Evolutionary conservation across 2,329 filamentous ascomycete genomes (phyloP), one percentile per base, ranked within the genome.

Genomic region (Xylaria sp.): DNA sequence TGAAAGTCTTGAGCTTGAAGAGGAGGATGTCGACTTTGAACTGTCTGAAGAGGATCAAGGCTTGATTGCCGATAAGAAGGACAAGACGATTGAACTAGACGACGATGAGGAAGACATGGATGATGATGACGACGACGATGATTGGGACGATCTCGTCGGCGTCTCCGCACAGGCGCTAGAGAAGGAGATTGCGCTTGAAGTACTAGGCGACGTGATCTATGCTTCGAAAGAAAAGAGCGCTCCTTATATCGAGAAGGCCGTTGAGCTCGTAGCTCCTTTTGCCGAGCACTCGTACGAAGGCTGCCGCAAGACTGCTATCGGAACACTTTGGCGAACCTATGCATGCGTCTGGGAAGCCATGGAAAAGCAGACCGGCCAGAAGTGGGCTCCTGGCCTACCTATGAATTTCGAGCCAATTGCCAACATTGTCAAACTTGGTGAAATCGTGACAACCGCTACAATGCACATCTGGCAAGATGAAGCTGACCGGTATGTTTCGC

Each of bases 161-260:
- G 92, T 97, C 70, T 97, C 93, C 31, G 93, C 94, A 62, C 89
- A 97, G 64, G 93, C 95, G 28, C 88, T 97, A 76, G 96, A 98
- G 86, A 97, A 98, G 83, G 96, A 99, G 82, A 97, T 98, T 75
- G 95, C 96, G 44, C 89, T 97, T 53, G 96, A 99, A 80, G 94
- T 97, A 6, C 88, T 97, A 42, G 96, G 94, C 72, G 96, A 99
- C 78, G 89, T 99, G 70, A 91, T 98, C 76, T 93, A 89, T 79
- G 87, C 87, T 74, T 83, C 88, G 65, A 82, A 97, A 73, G 90
- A 93, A 5, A 77, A 72, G 69, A 77, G 76, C 57, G 72, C 74
- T 10, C 75, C 77, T 11, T 97, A 95, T 80, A 92, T 97, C 71
- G 91, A 97, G 83, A 92, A 93, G 84, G 93, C 93, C 7, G 89